phyloP scores from a whole-genome alignment of 2,329 filamentous ascomycete genomes.

The Clonostachys sp. region DNA sequence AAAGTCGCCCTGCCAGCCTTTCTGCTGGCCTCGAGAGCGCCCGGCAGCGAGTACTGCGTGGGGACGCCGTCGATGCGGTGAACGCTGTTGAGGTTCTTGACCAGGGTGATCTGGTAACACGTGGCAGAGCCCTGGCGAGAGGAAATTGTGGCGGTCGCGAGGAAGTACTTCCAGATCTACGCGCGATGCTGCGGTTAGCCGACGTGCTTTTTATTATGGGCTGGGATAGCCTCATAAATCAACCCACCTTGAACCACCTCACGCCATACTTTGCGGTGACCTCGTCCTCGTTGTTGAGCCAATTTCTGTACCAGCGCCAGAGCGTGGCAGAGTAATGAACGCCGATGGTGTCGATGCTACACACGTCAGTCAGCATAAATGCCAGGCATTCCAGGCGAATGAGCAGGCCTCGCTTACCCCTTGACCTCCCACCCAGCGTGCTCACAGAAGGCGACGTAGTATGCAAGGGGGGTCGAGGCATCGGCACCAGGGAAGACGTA shows the following conservation, averaged over 20 bases:
- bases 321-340: constrained; percentile 96
- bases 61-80: constrained; percentile 74
- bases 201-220: no score
- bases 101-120: constrained; percentile 80
- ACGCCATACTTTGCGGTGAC: constrained; percentile 92
- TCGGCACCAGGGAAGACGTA: constrained; percentile 98
- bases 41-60: constrained; percentile 64
- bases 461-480: constrained; percentile 87
- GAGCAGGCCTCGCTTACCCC: constrained; percentile 27
- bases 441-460: constrained; percentile 80
- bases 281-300: constrained; percentile 90
- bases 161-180: constrained; percentile 88
- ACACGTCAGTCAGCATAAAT: not conserved
- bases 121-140: constrained; percentile 80
- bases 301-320: constrained; percentile 99
- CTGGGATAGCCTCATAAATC: not conserved
- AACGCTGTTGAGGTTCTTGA: constrained; percentile 87
- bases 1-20: constrained; percentile 7
- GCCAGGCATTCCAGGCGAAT: not conserved
- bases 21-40: constrained; percentile 40
- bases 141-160: constrained; percentile 78
- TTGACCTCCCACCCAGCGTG: constrained; percentile 72
- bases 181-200: not conserved
- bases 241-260: constrained; percentile 85
- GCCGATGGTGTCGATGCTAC: constrained; percentile 79